A percentile compares a stretch with the other conserved stretches of the same genome.
Conservation (phyloP, 768 basidiomycete genomes). For the Leccinum broughii region DNA sequence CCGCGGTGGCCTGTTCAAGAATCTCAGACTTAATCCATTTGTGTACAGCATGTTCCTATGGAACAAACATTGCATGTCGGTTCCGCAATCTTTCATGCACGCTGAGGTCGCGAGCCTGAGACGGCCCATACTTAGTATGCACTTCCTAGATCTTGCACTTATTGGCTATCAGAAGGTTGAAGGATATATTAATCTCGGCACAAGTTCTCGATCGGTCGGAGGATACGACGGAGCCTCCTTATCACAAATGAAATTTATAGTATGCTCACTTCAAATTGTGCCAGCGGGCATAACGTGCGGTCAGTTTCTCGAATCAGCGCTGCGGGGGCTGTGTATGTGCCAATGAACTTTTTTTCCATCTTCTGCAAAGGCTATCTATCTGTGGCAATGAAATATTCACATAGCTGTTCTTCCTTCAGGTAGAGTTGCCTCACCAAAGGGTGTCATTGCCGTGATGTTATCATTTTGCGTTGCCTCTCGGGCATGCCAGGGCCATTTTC, state of each 20-base stretch:
- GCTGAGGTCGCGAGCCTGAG: slow-evolving; percentile 9
- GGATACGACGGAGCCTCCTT: slow-evolving; percentile 8
- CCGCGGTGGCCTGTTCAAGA: slow-evolving; percentile 23
- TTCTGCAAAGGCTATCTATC: slow-evolving; percentile 9
- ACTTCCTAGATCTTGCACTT: slow-evolving; percentile 9
- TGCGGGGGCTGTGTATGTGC: background rate
- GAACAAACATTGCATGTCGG: slow-evolving; percentile 12
- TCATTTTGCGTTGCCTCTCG: slow-evolving; percentile 15
- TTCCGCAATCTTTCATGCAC: slow-evolving; percentile 16
- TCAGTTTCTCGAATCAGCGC: background rate
- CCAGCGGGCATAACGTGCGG: slow-evolving; percentile 5
- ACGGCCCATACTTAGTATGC: background rate
- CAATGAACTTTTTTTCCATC: slow-evolving; percentile 1
- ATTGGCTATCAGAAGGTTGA: slow-evolving; percentile 15
- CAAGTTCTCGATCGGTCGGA: slow-evolving; percentile 21
- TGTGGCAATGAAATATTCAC: slow-evolving; percentile 14
- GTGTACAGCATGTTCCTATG: background rate
- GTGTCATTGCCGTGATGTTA: slow-evolving; percentile 9
- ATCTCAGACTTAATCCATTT: slow-evolving; percentile 2
- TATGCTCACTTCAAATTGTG: slow-evolving; percentile 4
- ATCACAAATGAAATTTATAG: slow-evolving; percentile 21
- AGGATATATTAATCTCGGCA: slow-evolving; percentile 22
- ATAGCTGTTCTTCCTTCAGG: slow-evolving; percentile 3
- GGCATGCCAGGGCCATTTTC: slow-evolving; percentile 7
- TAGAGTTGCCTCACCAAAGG: slow-evolving; percentile 1